Conservation (phyloP, 352 stramenopile species). For the Plasmopara viticola region DNA sequence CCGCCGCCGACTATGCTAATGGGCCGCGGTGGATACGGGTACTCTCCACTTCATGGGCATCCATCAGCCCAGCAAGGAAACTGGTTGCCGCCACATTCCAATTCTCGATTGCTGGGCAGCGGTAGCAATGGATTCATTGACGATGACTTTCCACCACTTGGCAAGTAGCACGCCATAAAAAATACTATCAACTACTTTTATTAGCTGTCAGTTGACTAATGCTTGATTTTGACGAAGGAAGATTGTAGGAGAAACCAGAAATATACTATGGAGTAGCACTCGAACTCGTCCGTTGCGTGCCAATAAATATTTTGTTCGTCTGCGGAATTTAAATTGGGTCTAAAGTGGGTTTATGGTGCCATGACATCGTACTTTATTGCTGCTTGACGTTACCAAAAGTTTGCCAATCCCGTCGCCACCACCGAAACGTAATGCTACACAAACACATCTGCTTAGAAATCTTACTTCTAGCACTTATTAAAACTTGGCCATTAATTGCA, state of each 20-base stretch:
- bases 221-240: background rate
- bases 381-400: constrained; percentile 21
- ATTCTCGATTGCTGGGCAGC: constrained; percentile 18
- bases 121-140: constrained; percentile 43
- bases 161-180: constrained; percentile 34
- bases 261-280: constrained; percentile 8
- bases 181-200: constrained; percentile 11
- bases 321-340: background rate
- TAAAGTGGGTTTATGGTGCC: constrained; percentile 1
- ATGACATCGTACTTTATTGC: constrained; percentile 27
- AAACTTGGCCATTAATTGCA: constrained; percentile 5
- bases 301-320: constrained; percentile 31
- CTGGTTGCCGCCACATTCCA: constrained; percentile 18
- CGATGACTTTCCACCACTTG: constrained; percentile 66
- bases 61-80: constrained; percentile 17
- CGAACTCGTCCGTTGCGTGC: constrained; percentile 8
- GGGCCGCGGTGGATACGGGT: constrained; percentile 24
- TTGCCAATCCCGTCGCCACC: constrained; percentile 22
- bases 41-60: constrained; percentile 24
- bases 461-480: background rate
- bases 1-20: constrained; percentile 27
- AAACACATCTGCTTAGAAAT: background rate
- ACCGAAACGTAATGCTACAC: constrained; percentile 21
- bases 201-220: background rate
- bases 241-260: constrained; percentile 2